A percentile compares a stretch with the other conserved stretches of the same genome.
phyloP scores from a whole-genome alignment of 441 rosid species.

The Sinapis alba region DNA sequence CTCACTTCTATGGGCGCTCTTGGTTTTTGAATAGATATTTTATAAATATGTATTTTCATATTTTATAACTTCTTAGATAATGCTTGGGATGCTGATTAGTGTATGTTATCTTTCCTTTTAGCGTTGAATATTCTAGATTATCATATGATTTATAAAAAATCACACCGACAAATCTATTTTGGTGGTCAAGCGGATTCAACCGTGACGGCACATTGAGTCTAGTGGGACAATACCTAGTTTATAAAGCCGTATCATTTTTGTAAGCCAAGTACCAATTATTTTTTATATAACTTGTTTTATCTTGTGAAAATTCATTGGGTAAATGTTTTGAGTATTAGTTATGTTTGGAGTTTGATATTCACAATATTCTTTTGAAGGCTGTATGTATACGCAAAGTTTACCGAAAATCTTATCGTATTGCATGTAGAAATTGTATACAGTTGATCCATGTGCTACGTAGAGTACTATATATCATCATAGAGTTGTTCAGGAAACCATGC shows the following conservation, averaged over 20 bases:
- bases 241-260: not conserved
- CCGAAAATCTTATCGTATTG: not conserved
- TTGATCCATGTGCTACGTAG: slow-evolving; percentile 2
- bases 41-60: not conserved
- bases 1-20: slow-evolving; percentile 36
- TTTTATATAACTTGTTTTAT: slow-evolving; percentile 6
- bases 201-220: slow-evolving; percentile 17
- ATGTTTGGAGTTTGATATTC: not conserved
- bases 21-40: slow-evolving; percentile 26
- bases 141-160: slow-evolving; percentile 1
- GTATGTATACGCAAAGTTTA: not conserved
- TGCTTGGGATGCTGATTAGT: not conserved
- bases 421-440: not conserved
- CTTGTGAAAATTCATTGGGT: not conserved
- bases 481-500: not conserved
- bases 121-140: slow-evolving; percentile 8
- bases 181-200: slow-evolving; percentile 18
- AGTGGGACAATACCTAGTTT: slow-evolving; percentile 28
- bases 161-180: slow-evolving; percentile 17
- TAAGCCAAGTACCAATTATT: not conserved
- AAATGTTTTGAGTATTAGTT: not conserved
- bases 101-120: too few species aligned
- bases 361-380: not conserved
- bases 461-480: not conserved
- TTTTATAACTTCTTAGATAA: not conserved